Percentiles rank a stretch among this genome's conserved stretches.
phyloP scores from a whole-genome alignment of 1,139 yeast species.

The Suhomyces maxii region DNA sequence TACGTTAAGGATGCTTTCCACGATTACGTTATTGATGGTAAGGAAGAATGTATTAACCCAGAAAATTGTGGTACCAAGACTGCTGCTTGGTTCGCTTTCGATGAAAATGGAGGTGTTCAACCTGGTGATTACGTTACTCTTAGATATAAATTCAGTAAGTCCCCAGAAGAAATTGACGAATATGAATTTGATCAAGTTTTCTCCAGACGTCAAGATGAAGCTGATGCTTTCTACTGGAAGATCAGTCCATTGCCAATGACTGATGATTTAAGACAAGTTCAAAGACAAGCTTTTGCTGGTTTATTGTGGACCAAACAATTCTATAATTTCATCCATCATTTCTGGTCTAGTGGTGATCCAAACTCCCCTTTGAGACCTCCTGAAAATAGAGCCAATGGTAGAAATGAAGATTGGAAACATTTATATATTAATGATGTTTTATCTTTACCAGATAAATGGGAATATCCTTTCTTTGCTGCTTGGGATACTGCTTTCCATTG shows the following conservation, averaged over 20 bases:
- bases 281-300: constrained; percentile 95
- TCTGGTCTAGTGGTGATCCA: constrained; percentile 91
- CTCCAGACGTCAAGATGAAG: constrained; percentile 79
- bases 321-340: constrained; percentile 82
- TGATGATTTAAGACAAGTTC: constrained; percentile 79
- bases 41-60: constrained; percentile 66
- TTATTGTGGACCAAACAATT: constrained; percentile 94
- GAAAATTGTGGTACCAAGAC: constrained; percentile 68
- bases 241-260: constrained; percentile 84
- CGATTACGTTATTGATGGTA: constrained; percentile 68
- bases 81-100: constrained; percentile 81
- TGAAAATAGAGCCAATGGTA: constrained; percentile 73
- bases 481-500: constrained; percentile 99
- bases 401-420: constrained; percentile 88
- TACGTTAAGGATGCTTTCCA: constrained; percentile 92
- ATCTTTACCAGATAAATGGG: constrained; percentile 96
- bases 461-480: constrained; percentile 94
- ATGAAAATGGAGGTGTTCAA: constrained; percentile 73
- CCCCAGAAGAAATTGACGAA: constrained; percentile 64
- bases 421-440: constrained; percentile 85
- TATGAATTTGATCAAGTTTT: constrained; percentile 74
- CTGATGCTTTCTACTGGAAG: constrained; percentile 92
- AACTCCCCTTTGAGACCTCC: constrained; percentile 70
- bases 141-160: constrained; percentile 67
- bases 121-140: constrained; percentile 88